Conservation (phyloP, 495 filamentous ascomycete genomes). For the Podospora anserina region DNA sequence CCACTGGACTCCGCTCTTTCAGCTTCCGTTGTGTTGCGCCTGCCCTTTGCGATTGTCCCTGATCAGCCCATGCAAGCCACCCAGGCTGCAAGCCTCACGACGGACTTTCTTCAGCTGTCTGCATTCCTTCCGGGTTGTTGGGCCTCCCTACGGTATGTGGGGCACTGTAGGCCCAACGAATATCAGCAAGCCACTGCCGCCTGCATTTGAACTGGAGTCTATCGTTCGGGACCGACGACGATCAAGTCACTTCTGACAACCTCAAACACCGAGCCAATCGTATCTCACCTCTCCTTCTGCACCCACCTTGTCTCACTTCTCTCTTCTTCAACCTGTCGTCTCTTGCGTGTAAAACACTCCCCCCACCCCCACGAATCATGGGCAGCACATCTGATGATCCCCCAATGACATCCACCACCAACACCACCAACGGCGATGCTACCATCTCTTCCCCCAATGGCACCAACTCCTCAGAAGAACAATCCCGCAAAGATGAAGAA, state of each 20-base stretch:
- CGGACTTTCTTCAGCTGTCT: neutral
- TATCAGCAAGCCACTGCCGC: neutral
- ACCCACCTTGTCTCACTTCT: neutral
- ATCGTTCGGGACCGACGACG: neutral
- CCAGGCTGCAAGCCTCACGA: neutral
- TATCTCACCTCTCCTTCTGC: neutral
- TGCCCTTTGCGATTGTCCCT: neutral
- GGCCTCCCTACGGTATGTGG: no score
- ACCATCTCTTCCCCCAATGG: neutral
- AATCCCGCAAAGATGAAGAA: conserved; percentile 25
- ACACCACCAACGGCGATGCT: neutral
- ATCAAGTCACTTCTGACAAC: neutral
- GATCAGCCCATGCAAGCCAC: neutral
- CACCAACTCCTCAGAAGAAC: neutral
- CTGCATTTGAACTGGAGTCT: neutral
- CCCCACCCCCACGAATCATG: neutral
- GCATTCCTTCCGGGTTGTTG: neutral
- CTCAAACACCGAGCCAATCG: neutral
- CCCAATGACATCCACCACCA: neutral
- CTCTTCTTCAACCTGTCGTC: neutral
- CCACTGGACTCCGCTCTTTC: conserved; percentile 1
- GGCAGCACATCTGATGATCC: neutral
- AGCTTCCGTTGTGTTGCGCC: conserved; percentile 2
- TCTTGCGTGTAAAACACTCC: neutral
- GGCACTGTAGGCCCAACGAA: no score